Evolutionary conservation across 2,329 filamentous ascomycete species (phyloP).

Genomic region (Magnaporthiopsis rhizophila): DNA sequence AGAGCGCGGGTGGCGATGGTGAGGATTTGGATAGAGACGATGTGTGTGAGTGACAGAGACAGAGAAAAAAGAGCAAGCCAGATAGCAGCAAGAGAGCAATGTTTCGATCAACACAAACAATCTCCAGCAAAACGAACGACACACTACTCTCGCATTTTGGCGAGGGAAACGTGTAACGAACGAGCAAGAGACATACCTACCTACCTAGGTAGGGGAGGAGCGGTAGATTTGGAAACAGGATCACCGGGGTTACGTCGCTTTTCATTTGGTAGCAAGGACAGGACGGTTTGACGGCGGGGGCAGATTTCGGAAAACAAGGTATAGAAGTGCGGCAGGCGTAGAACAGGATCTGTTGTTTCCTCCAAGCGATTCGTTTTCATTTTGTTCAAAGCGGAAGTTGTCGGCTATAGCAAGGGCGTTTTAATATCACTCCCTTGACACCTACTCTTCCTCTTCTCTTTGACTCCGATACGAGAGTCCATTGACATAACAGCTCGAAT

Average conservation of each 20-base stretch:
- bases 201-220: not conserved
- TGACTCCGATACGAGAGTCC: no score
- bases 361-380: not conserved
- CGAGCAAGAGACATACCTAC: not conserved
- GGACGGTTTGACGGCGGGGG: no score
- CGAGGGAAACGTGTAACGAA: not conserved
- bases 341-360: not conserved
- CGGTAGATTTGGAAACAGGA: not conserved
- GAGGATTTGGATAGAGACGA: no score
- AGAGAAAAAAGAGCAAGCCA: not conserved
- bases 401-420: not conserved
- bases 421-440: no score
- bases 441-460: no score
- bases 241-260: not conserved
- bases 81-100: no score
- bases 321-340: not conserved
- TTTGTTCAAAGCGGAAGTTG: not conserved
- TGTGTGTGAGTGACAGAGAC: no score
- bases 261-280: not conserved
- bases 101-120: no score
- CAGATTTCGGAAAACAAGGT: not conserved
- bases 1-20: constrained; percentile 7
- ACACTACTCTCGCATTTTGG: not conserved
- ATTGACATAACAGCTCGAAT: no score
- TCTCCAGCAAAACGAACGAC: no score